Evolutionary conservation across 345 rosid genomes (phyloP).

Genomic region (Carallia brachiata): DNA sequence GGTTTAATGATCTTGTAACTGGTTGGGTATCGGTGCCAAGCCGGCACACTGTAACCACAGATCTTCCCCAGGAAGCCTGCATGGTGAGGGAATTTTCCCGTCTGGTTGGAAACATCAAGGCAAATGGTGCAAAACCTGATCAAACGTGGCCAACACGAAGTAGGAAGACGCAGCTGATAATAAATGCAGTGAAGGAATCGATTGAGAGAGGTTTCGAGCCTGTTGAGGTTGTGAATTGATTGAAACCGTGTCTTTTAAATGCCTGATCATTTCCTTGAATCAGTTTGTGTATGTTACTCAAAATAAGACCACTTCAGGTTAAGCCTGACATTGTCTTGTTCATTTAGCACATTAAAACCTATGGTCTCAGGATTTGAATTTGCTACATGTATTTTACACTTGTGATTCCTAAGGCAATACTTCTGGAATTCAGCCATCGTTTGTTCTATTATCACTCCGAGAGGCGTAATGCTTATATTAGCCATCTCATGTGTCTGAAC

Average conservation of each 20-base stretch:
- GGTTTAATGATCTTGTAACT: constrained; percentile 49
- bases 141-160: constrained; percentile 58
- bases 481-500: too few relatives aligned
- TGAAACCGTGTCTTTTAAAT: background rate
- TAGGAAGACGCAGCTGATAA: constrained; percentile 66
- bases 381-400: too few relatives aligned
- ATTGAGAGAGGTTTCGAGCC: constrained; percentile 49
- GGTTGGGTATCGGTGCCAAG: constrained; percentile 42
- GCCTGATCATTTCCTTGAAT: too few relatives aligned
- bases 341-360: too few relatives aligned
- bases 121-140: constrained; percentile 58
- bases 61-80: constrained; percentile 71
- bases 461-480: too few relatives aligned
- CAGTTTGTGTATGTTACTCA: too few relatives aligned
- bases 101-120: constrained; percentile 50
- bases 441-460: too few relatives aligned
- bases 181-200: constrained; percentile 69
- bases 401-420: too few relatives aligned
- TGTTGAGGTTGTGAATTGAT: constrained; percentile 29
- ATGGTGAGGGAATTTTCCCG: constrained; percentile 77
- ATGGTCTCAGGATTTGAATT: too few relatives aligned
- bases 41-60: constrained; percentile 41
- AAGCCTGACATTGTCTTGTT: too few relatives aligned
- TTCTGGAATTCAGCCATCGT: too few relatives aligned
- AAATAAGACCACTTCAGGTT: too few relatives aligned